Conservation (phyloP, 345 rosid genomes). For the Aegle marmelos region DNA sequence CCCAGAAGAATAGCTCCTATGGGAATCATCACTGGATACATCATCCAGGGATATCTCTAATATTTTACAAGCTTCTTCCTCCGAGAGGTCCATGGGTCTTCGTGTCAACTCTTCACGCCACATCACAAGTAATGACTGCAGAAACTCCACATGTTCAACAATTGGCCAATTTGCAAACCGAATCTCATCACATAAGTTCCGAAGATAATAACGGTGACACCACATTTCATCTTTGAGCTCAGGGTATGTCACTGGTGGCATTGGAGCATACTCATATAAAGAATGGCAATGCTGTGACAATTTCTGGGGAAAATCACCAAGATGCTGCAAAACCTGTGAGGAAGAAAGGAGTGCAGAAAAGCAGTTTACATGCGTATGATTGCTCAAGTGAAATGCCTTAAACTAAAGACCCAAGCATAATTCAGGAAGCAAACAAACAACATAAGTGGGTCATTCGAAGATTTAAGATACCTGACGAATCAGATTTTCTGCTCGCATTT, state of each 20-base stretch:
- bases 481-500: constrained; percentile 98
- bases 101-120: constrained; percentile 99
- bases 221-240: constrained; percentile 99
- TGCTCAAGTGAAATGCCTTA: background rate
- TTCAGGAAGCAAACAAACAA: constrained; percentile 8
- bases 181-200: constrained; percentile 91
- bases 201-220: constrained; percentile 97
- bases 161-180: constrained; percentile 96
- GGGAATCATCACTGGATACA: constrained; percentile 51
- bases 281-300: constrained; percentile 95
- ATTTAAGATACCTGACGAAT: constrained; percentile 71
- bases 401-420: background rate
- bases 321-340: constrained; percentile 95
- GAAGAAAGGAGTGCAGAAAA: constrained; percentile 8
- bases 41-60: constrained; percentile 86
- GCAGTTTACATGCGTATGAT: constrained; percentile 7
- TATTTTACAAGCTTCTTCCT: constrained; percentile 96
- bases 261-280: constrained; percentile 95
- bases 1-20: constrained; percentile 37
- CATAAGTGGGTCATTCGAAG: constrained; percentile 1
- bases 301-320: constrained; percentile 97
- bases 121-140: constrained; percentile 94
- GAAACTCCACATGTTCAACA: constrained; percentile 96
- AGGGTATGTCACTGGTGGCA: constrained; percentile 99
- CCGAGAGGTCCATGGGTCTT: constrained; percentile 98